Conservation (phyloP, 257 asterid genomes). For the Solanum dulcamara region DNA sequence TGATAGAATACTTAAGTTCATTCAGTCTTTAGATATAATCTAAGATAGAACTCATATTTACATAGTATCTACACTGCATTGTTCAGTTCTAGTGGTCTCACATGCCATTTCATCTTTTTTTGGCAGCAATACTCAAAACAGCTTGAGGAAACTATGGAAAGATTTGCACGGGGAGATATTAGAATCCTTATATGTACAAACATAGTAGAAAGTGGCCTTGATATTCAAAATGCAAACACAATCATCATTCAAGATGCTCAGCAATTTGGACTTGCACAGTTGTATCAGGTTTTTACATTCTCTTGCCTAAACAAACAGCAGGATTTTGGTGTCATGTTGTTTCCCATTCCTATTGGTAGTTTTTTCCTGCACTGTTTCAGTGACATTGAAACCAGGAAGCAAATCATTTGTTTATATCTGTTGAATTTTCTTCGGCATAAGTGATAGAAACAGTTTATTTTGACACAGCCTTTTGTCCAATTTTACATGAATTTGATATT, state of each 20-base stretch:
- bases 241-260: conserved; percentile 92
- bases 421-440: background rate
- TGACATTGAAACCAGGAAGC: background rate
- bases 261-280: conserved; percentile 94
- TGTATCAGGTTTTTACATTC: conserved; percentile 66
- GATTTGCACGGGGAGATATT: conserved; percentile 61
- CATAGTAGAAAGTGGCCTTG: conserved; percentile 98
- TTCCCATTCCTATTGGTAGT: background rate
- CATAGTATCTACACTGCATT: background rate
- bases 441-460: background rate
- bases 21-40: background rate
- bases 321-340: background rate
- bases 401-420: background rate
- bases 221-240: conserved; percentile 93
- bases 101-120: conserved; percentile 3
- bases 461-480: background rate
- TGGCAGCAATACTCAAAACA: conserved; percentile 91
- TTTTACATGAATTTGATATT: background rate
- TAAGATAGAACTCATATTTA: background rate
- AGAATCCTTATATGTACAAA: conserved; percentile 92
- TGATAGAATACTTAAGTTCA: background rate
- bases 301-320: background rate
- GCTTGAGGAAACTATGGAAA: conserved; percentile 97
- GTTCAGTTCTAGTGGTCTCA: conserved; percentile 1
- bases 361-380: background rate